Conservation (phyloP, 805 yeast genomes). For the Spathaspora boniae region DNA sequence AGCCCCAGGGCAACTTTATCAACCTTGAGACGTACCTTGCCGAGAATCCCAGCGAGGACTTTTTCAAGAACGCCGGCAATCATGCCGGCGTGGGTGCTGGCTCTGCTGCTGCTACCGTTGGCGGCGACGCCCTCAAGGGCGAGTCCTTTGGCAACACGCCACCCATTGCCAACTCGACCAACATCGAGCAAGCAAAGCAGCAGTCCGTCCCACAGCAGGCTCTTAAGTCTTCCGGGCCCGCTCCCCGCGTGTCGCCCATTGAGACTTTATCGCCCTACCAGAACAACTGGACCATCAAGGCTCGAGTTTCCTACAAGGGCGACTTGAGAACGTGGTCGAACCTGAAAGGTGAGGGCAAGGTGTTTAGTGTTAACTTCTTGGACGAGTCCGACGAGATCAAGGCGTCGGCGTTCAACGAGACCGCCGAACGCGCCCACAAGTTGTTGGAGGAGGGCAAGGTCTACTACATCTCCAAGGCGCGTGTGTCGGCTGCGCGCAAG, state of each 20-base stretch:
- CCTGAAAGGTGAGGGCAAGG: slow-evolving; percentile 82
- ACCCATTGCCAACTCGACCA: background rate
- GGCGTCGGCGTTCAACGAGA: slow-evolving; percentile 90
- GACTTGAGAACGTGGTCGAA: slow-evolving; percentile 88
- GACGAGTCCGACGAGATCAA: slow-evolving; percentile 96
- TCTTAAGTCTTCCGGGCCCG: slow-evolving; percentile 15
- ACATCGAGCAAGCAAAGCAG: slow-evolving; percentile 1
- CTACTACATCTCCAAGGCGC: slow-evolving; percentile 76
- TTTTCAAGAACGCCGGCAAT: slow-evolving; percentile 12
- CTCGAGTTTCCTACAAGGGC: slow-evolving; percentile 83
- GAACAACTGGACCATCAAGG: slow-evolving; percentile 88
- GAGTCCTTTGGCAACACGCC: background rate
- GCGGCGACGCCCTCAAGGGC: slow-evolving; percentile 3
- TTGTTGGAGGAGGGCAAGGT: slow-evolving; percentile 84
- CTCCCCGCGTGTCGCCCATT: slow-evolving; percentile 55
- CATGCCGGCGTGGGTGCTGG: slow-evolving; percentile 7
- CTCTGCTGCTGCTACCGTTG: slow-evolving; percentile 6
- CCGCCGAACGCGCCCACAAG: slow-evolving; percentile 75
- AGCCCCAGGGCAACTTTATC: slow-evolving; percentile 20
- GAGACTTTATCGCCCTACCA: slow-evolving; percentile 91
- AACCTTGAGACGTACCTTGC: slow-evolving; percentile 51
- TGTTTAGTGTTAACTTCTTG: slow-evolving; percentile 80
- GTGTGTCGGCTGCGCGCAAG: slow-evolving; percentile 79
- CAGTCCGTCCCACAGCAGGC: slow-evolving; percentile 13
- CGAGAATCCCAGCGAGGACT: slow-evolving; percentile 55